phyloP scores from a whole-genome alignment of 352 stramenopile genomes.

The Globisporangium paddicum region DNA sequence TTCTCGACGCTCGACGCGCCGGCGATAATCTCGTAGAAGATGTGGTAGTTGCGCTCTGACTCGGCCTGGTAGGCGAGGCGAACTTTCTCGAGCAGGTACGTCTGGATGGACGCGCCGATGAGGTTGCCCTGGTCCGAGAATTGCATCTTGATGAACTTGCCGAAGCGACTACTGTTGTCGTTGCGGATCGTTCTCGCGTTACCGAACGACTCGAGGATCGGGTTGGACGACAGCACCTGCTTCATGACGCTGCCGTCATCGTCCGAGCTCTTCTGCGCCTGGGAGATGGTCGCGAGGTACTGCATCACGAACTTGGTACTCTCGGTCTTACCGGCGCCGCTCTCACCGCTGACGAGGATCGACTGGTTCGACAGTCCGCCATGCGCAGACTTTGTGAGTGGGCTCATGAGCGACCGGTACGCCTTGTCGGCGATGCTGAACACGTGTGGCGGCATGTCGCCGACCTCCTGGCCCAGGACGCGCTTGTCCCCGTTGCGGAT shows the following conservation, averaged over 20 bases:
- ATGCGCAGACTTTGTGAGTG: slow-evolving; percentile 27
- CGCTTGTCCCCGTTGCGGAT: slow-evolving; percentile 79
- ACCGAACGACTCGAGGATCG: slow-evolving; percentile 98
- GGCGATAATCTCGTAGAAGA: slow-evolving; percentile 94
- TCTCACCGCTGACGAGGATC: slow-evolving; percentile 91
- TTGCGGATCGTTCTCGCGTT: slow-evolving; percentile 97
- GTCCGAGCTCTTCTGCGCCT: slow-evolving; percentile 26
- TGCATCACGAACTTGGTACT: slow-evolving; percentile 96
- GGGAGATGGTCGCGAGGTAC: slow-evolving; percentile 91
- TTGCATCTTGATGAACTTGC: slow-evolving; percentile 97
- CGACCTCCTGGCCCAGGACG: slow-evolving; percentile 50
- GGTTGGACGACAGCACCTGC: slow-evolving; percentile 96
- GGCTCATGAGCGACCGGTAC: slow-evolving; percentile 77
- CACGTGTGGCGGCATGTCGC: slow-evolving; percentile 86
- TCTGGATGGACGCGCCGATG: slow-evolving; percentile 91
- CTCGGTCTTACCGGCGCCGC: slow-evolving; percentile 95
- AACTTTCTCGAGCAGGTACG: slow-evolving; percentile 96
- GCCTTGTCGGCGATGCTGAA: slow-evolving; percentile 90
- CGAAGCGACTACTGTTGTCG: slow-evolving; percentile 96
- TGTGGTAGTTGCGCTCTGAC: slow-evolving; percentile 94
- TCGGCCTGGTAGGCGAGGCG: slow-evolving; percentile 91
- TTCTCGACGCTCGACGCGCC: slow-evolving; percentile 58
- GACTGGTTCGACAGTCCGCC: slow-evolving; percentile 77
- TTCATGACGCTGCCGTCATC: slow-evolving; percentile 79
- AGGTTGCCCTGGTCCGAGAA: slow-evolving; percentile 81